Conservation (phyloP, 768 basidiomycete genomes). For the Flagelloscypha sp. region DNA sequence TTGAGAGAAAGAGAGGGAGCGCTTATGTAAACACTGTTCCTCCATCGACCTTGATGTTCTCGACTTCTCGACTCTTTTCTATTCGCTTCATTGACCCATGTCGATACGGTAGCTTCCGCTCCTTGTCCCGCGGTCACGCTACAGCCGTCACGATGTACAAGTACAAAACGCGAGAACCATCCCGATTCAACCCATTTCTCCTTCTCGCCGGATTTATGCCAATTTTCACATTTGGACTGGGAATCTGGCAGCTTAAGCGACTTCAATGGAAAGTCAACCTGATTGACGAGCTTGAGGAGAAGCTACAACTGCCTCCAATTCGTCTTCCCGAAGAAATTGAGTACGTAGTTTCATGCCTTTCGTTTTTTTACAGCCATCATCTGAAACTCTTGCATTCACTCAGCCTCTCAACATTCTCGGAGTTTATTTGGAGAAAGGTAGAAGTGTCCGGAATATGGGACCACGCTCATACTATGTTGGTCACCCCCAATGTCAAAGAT, state of each 20-base stretch:
- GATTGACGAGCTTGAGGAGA: conserved; percentile 90
- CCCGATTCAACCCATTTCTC: conserved; percentile 65
- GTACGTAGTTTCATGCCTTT: conserved; percentile 36
- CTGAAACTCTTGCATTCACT: conserved; percentile 15
- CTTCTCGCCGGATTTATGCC: conserved; percentile 78
- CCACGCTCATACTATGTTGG: conserved; percentile 64
- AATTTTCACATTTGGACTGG: conserved; percentile 81
- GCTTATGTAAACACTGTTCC: no score
- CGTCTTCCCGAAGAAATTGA: conserved; percentile 78
- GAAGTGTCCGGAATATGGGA: conserved; percentile 72
- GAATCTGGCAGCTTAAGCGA: conserved; percentile 89
- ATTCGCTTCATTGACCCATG: no score
- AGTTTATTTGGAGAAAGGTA: conserved; percentile 87
- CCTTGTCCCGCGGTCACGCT: no score
- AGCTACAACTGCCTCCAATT: conserved; percentile 73
- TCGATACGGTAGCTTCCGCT: no score
- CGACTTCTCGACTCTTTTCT: no score
- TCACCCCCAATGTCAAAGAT: conserved; percentile 83
- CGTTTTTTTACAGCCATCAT: conserved; percentile 10
- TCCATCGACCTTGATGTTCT: no score
- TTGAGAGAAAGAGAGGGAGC: no score
- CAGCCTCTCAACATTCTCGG: conserved; percentile 71
- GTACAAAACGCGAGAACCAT: conserved; percentile 48
- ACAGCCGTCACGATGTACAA: conserved; percentile 47
- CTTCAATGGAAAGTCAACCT: conserved; percentile 92